Percentiles rank a stretch among this genome's conserved stretches.
Evolutionary conservation across 768 basidiomycete species (phyloP).

Genomic region (Cystobasidium onofrii): DNA sequence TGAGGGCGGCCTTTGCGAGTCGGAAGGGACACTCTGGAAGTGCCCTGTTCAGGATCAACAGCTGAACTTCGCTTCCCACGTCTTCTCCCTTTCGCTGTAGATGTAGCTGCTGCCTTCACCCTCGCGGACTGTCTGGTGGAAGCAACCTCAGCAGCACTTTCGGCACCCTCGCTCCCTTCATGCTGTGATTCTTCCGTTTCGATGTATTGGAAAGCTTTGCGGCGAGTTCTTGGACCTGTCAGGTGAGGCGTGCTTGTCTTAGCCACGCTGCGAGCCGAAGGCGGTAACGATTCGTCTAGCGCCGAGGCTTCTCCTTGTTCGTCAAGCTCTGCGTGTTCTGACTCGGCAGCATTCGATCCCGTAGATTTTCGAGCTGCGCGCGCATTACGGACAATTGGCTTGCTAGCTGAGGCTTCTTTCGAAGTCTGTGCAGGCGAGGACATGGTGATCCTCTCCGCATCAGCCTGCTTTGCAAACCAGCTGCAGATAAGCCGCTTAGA

Average conservation of each 20-base stretch:
- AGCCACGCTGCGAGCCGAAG: neutral
- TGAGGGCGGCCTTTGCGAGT: neutral
- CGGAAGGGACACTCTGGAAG: neutral
- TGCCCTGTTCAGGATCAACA: neutral
- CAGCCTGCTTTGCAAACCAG: neutral
- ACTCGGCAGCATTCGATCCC: no score
- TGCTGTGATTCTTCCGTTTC: neutral
- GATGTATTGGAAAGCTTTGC: neutral
- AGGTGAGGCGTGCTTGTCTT: neutral
- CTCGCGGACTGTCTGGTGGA: neutral
- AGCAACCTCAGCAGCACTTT: neutral
- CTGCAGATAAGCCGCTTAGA: neutral
- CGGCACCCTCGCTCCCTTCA: neutral
- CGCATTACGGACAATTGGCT: neutral
- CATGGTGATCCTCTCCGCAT: constrained; percentile 12
- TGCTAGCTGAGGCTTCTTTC: neutral
- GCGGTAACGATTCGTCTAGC: neutral
- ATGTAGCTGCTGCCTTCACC: neutral
- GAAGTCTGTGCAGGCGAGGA: neutral
- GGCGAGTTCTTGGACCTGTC: neutral
- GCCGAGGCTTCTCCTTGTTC: neutral
- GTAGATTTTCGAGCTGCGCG: neutral
- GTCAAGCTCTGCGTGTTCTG: no score
- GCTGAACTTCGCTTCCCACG: neutral
- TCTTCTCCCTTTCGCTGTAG: neutral